phyloP scores from a whole-genome alignment of 768 basidiomycete genomes.

The Trametes coccinea region DNA sequence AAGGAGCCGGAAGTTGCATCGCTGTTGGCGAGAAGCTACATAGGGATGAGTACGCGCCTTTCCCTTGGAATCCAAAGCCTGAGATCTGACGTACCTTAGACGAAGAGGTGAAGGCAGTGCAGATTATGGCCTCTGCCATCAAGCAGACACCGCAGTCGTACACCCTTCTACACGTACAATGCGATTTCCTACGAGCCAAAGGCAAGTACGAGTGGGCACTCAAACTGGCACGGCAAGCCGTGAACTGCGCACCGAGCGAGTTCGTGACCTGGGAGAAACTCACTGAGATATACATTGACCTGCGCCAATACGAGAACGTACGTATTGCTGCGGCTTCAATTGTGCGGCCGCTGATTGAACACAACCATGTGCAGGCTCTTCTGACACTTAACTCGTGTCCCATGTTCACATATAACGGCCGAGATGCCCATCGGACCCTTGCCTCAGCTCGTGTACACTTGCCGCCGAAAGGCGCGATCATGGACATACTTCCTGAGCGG shows the following conservation, averaged over 20 bases:
- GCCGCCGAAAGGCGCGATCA: slow-evolving; percentile 82
- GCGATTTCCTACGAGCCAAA: slow-evolving; percentile 89
- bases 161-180: slow-evolving; percentile 90
- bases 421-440: slow-evolving; percentile 87
- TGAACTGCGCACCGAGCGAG: slow-evolving; percentile 97
- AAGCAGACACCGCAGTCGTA: slow-evolving; percentile 89
- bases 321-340: neutral
- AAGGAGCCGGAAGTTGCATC: slow-evolving; percentile 89
- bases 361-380: slow-evolving; percentile 50
- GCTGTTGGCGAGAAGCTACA: slow-evolving; percentile 83
- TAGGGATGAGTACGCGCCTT: slow-evolving; percentile 87
- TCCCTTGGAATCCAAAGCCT: neutral
- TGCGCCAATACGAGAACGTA: slow-evolving; percentile 79
- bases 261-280: slow-evolving; percentile 99
- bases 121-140: slow-evolving; percentile 86
- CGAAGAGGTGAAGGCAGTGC: slow-evolving; percentile 97
- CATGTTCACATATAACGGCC: slow-evolving; percentile 99
- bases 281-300: slow-evolving; percentile 91
- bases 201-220: slow-evolving; percentile 86
- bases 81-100: slow-evolving; percentile 47
- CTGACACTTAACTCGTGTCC: slow-evolving; percentile 98
- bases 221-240: slow-evolving; percentile 89
- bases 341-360: neutral
- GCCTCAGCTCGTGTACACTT: slow-evolving; percentile 80
- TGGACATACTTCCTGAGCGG: slow-evolving; percentile 87